Percentiles rank a stretch among this genome's conserved stretches.
These are phyloP conservation scores for Nigrospora osmanthi DNA, from an alignment of 2,329 filamentous ascomycete genomes.

Conservation along the genomic window DNA sequence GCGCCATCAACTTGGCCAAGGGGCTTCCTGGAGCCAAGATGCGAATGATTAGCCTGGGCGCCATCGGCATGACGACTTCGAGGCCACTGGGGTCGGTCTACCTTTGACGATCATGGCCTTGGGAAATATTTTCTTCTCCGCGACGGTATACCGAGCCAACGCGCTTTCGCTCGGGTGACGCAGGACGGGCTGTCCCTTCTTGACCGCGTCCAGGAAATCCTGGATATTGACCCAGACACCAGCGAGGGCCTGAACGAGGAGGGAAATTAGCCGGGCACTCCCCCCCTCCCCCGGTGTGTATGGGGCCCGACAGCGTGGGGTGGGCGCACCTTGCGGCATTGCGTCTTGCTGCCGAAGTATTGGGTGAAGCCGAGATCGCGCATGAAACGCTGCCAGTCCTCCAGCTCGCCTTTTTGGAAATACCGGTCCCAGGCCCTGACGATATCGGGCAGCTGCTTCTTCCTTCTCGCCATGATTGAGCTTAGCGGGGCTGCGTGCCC, in stretches of 20 bases:
- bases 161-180: constrained; percentile 22
- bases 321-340: constrained; percentile 34
- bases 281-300: no score
- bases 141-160: constrained; percentile 27
- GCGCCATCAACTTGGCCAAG: constrained; percentile 26
- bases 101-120: constrained; percentile 31
- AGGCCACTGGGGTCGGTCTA: constrained; percentile 4
- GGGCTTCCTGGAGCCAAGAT: constrained; percentile 15
- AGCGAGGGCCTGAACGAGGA: constrained; percentile 26
- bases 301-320: neutral
- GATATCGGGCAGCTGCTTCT: constrained; percentile 1
- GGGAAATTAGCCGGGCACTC: neutral
- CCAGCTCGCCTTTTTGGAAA: constrained; percentile 15
- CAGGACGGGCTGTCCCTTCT: constrained; percentile 13
- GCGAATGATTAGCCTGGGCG: no score
- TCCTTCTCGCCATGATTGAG: neutral
- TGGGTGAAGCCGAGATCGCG: constrained; percentile 30
- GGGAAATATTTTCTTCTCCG: constrained; percentile 32
- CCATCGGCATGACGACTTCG: no score
- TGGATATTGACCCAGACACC: constrained; percentile 38
- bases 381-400: constrained; percentile 37
- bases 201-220: constrained; percentile 34
- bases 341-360: constrained; percentile 29
- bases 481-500: no score
- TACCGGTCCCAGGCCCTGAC: constrained; percentile 16